Percentiles rank a stretch among this genome's conserved stretches.
Evolutionary conservation across 805 yeast genomes (phyloP).

Genomic region (Lipomyces chichibuensis): DNA sequence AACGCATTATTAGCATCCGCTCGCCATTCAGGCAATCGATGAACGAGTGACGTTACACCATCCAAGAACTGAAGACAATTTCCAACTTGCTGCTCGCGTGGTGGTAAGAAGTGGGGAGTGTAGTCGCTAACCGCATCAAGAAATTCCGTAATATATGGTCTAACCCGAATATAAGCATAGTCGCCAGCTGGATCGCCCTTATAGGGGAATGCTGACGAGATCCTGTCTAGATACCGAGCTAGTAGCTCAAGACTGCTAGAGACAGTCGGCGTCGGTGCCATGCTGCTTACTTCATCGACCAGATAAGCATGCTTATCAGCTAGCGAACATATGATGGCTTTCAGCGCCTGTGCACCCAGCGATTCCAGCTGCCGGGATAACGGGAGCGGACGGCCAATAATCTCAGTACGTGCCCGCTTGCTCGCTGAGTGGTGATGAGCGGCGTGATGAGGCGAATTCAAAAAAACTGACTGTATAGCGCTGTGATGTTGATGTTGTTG

Average conservation of each 20-base stretch:
- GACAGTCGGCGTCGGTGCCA: conserved; percentile 64
- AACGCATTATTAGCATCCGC: conserved; percentile 50
- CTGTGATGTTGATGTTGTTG: conserved; percentile 13
- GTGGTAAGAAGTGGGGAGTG: conserved; percentile 71
- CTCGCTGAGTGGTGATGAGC: conserved; percentile 7
- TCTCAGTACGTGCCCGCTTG: conserved; percentile 33
- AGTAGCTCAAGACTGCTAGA: conserved; percentile 57
- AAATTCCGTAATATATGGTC: conserved; percentile 68
- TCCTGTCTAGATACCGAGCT: conserved; percentile 49
- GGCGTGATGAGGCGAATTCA: background rate
- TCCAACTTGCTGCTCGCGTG: conserved; percentile 59
- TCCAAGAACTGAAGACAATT: conserved; percentile 65
- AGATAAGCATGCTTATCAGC: conserved; percentile 67
- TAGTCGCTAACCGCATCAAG: conserved; percentile 73
- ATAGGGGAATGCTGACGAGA: conserved; percentile 65
- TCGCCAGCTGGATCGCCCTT: conserved; percentile 73
- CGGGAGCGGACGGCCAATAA: conserved; percentile 62
- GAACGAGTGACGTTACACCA: conserved; percentile 61
- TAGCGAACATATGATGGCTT: conserved; percentile 55
- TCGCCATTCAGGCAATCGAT: conserved; percentile 67
- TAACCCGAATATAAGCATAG: conserved; percentile 74
- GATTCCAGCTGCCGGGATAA: conserved; percentile 67
- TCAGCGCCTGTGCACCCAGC: conserved; percentile 60
- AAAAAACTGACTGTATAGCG: background rate
- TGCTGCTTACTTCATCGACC: conserved; percentile 51